These are phyloP conservation scores for Trichoderma virens DNA, from an alignment of 495 filamentous ascomycete species.

Conservation along the genomic window DNA sequence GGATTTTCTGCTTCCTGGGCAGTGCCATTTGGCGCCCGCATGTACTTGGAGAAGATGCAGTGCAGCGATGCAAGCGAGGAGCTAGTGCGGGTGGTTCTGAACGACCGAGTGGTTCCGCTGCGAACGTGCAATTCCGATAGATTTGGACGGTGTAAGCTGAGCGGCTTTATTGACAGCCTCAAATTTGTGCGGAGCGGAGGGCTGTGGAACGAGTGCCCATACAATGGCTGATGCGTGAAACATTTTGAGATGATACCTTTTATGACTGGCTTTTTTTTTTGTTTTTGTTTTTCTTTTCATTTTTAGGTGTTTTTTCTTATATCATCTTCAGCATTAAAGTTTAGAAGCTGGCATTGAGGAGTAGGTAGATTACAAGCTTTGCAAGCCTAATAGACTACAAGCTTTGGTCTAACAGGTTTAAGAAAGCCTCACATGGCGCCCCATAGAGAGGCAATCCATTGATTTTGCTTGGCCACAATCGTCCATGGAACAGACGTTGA, in stretches of 20 bases:
- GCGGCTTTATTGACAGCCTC: slow-evolving; percentile 60
- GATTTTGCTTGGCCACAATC: no score
- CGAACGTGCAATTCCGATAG: slow-evolving; percentile 58
- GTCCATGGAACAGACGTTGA: no score
- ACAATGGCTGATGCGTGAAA: background rate
- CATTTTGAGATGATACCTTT: background rate
- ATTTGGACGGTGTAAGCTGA: slow-evolving; percentile 57
- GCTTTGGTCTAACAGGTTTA: no score
- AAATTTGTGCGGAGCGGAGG: slow-evolving; percentile 63
- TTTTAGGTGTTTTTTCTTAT: background rate
- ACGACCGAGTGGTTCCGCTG: slow-evolving; percentile 70
- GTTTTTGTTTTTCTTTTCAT: background rate
- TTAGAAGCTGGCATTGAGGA: no score
- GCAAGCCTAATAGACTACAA: no score
- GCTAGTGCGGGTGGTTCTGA: slow-evolving; percentile 68
- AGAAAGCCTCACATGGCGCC: no score
- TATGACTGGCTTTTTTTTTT: background rate
- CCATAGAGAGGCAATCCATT: no score
- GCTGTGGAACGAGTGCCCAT: slow-evolving; percentile 59
- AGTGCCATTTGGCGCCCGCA: slow-evolving; percentile 69
- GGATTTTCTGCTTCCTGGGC: slow-evolving; percentile 66
- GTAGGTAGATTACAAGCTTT: no score
- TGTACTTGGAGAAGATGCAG: slow-evolving; percentile 78
- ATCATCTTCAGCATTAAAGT: no score
- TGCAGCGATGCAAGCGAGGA: slow-evolving; percentile 49